phyloP scores from a whole-genome alignment of 805 yeast species.

The Wickerhamomyces queroliae region DNA sequence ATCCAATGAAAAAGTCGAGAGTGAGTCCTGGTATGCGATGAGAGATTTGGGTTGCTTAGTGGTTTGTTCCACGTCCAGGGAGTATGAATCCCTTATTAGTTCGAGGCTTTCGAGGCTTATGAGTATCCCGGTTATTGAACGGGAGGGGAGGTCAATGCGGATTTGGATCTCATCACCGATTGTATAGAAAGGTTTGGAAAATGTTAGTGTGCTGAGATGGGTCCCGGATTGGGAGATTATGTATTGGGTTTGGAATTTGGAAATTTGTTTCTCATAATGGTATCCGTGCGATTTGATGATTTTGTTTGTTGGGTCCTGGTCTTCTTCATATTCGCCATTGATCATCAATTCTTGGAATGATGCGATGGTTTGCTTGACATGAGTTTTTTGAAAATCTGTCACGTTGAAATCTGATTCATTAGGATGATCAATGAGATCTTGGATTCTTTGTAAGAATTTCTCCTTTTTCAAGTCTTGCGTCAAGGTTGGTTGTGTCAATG shows the following conservation, averaged over 20 bases:
- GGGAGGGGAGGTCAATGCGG: constrained; percentile 14
- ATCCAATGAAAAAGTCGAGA: constrained; percentile 24
- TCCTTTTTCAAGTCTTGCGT: constrained; percentile 7
- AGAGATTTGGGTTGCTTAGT: constrained; percentile 10
- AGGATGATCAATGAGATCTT: constrained; percentile 12
- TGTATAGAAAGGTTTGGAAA: constrained; percentile 34
- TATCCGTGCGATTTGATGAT: constrained; percentile 10
- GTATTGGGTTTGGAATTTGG: constrained; percentile 27
- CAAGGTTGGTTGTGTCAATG: constrained; percentile 9
- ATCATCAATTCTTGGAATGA: background rate
- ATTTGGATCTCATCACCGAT: constrained; percentile 10
- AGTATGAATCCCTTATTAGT: constrained; percentile 25
- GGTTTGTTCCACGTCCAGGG: constrained; percentile 9
- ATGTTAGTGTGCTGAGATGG: constrained; percentile 31
- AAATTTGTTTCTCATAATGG: constrained; percentile 16
- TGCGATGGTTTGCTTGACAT: background rate
- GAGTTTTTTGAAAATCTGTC: background rate
- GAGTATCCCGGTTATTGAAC: constrained; percentile 33
- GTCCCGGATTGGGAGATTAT: constrained; percentile 36
- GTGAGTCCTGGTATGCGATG: constrained; percentile 25
- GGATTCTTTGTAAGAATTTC: constrained; percentile 20
- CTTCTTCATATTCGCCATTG: constrained; percentile 2
- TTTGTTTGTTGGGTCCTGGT: constrained; percentile 4
- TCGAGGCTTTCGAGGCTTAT: constrained; percentile 30
- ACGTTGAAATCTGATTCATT: background rate